Conservation (phyloP, 108 stramenopile species). For the Skeletonema tropicum region DNA sequence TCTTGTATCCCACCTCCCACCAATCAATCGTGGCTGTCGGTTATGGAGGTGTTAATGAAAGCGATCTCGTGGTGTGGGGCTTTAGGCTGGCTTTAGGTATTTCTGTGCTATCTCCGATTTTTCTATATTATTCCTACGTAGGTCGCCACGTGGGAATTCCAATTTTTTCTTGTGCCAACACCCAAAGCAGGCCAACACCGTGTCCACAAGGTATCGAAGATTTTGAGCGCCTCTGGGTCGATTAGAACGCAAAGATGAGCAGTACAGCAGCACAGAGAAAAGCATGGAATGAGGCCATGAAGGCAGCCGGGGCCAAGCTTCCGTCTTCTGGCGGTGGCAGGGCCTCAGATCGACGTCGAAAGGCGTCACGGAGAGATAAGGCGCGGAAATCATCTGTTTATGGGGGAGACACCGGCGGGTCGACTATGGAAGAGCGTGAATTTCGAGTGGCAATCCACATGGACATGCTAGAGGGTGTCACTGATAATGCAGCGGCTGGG, state of each 20-base stretch:
- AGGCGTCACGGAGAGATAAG: slow-evolving; percentile 73
- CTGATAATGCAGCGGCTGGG: slow-evolving; percentile 33
- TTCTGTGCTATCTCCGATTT: no score
- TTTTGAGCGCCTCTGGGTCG: no score
- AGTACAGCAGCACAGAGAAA: slow-evolving; percentile 66
- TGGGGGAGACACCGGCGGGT: slow-evolving; percentile 15
- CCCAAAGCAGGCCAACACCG: no score
- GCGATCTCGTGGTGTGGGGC: no score
- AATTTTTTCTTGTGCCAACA: no score
- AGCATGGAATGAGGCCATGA: slow-evolving; percentile 93
- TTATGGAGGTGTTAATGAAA: no score
- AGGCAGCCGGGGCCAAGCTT: slow-evolving; percentile 68
- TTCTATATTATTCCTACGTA: no score
- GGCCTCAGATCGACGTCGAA: slow-evolving; percentile 68
- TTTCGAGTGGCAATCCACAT: slow-evolving; percentile 71
- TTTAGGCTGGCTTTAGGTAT: no score
- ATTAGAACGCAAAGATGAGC: slow-evolving; percentile 20
- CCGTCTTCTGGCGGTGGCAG: slow-evolving; percentile 42
- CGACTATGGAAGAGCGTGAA: slow-evolving; percentile 43
- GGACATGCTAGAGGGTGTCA: slow-evolving; percentile 81
- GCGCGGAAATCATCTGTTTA: slow-evolving; percentile 63
- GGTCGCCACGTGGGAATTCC: no score
- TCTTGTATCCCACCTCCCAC: no score
- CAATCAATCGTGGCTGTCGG: no score
- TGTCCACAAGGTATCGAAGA: no score